Percentiles rank a stretch among this genome's conserved stretches.
Evolutionary conservation across 2,329 filamentous ascomycete genomes (phyloP).

Genomic region (Chaetomiaceae sp.): DNA sequence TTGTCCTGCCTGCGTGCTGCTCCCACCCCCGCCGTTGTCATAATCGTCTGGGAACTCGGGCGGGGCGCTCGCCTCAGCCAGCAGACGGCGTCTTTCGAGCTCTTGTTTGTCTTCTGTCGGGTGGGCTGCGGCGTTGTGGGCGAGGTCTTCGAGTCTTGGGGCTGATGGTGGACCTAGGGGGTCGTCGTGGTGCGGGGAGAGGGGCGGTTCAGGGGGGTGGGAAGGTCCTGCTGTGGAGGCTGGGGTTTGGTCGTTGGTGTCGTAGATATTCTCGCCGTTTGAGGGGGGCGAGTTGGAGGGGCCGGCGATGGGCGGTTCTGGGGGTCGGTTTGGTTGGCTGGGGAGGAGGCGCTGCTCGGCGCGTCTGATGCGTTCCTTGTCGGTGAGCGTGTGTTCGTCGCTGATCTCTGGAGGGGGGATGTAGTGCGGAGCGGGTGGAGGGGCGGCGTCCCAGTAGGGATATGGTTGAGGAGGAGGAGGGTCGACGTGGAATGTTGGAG

Average conservation of each 20-base stretch:
- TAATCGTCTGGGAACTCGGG: conserved; percentile 53
- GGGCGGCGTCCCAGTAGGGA: conserved; percentile 32
- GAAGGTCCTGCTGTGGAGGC: background rate
- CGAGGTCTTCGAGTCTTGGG: conserved; percentile 44
- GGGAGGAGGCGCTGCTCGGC: conserved; percentile 78
- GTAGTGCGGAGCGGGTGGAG: conserved; percentile 37
- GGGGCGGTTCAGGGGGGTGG: conserved; percentile 22
- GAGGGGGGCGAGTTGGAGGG: conserved; percentile 36
- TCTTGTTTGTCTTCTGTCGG: conserved; percentile 73
- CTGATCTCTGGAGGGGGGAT: conserved; percentile 57
- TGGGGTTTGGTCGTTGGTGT: conserved; percentile 39
- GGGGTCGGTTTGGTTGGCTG: conserved; percentile 76
- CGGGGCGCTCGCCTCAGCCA: conserved; percentile 60
- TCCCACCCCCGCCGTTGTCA: conserved; percentile 29
- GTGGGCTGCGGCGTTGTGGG: conserved; percentile 26
- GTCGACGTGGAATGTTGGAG: conserved; percentile 14
- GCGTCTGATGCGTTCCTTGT: conserved; percentile 74
- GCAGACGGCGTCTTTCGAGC: conserved; percentile 60
- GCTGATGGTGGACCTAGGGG: conserved; percentile 37
- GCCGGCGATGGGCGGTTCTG: conserved; percentile 37
- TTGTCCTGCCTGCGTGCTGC: conserved; percentile 24
- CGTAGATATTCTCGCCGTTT: conserved; percentile 49
- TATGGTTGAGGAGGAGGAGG: conserved; percentile 25
- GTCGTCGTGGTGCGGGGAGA: conserved; percentile 18
- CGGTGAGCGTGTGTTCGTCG: conserved; percentile 60